These are phyloP conservation scores for Macadamia tetraphylla DNA, from an alignment of 164 flowering plant genomes.

Conservation along the genomic window DNA sequence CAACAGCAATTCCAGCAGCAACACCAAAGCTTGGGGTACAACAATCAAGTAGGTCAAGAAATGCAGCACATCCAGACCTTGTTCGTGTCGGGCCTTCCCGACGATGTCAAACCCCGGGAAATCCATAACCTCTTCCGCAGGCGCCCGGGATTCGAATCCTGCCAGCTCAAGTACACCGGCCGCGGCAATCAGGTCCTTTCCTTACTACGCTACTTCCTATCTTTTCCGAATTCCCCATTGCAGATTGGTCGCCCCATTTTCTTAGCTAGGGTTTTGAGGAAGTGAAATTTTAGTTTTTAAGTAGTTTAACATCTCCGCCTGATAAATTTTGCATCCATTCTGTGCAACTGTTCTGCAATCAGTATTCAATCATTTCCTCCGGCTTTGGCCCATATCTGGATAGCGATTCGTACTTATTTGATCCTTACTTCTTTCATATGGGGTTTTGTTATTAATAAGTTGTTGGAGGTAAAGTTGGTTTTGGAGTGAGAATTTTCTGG, in stretches of 20 bases:
- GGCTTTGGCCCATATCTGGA: too few relatives aligned
- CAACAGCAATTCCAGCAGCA: background rate
- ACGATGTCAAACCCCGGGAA: constrained; percentile 86
- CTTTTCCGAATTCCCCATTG: background rate
- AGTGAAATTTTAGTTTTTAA: background rate
- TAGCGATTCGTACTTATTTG: too few relatives aligned
- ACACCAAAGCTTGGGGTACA: background rate
- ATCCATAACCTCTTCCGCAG: constrained; percentile 91
- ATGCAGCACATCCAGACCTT: constrained; percentile 53
- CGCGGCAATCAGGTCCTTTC: constrained; percentile 71
- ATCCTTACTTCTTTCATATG: too few relatives aligned
- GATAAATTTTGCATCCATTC: background rate
- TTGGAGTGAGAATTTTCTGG: too few relatives aligned
- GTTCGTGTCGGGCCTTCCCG: constrained; percentile 82
- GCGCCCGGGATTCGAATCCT: constrained; percentile 74
- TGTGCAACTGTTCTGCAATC: too few relatives aligned
- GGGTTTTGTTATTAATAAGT: too few relatives aligned
- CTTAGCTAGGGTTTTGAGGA: background rate
- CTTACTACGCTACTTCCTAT: too few relatives aligned
- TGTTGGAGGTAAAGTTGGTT: too few relatives aligned
- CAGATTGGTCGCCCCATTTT: background rate
- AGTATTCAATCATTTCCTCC: too few relatives aligned
- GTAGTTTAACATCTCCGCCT: too few relatives aligned
- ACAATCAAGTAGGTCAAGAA: background rate
- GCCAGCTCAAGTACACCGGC: constrained; percentile 94